Conservation (phyloP, 1,139 yeast genomes). For the Yamadazyma kanchanaburiensis region DNA sequence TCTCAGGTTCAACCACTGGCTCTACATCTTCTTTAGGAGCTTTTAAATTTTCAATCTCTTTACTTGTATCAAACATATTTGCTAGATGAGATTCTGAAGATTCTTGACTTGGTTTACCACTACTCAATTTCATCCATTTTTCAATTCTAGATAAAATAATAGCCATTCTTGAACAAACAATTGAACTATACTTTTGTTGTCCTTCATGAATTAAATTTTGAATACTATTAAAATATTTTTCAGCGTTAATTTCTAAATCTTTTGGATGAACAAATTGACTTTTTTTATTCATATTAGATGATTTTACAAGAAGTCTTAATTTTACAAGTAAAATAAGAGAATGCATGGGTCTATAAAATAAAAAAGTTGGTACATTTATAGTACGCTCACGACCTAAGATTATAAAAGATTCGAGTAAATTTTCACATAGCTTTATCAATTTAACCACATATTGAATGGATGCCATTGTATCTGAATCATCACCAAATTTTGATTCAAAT, state of each 20-base stretch:
- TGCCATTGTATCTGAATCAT: conserved; percentile 10
- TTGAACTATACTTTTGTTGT: conserved; percentile 24
- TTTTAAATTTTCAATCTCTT: conserved; percentile 43
- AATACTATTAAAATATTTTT: conserved; percentile 30
- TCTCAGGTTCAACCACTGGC: conserved; percentile 1
- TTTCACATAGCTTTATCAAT: conserved; percentile 41
- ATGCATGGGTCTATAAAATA: conserved; percentile 55
- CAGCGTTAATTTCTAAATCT: conserved; percentile 31
- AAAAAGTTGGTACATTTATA: conserved; percentile 47
- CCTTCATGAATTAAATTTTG: conserved; percentile 19
- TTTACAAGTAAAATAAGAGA: conserved; percentile 48
- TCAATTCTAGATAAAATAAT: conserved; percentile 40
- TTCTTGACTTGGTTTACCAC: conserved; percentile 7
- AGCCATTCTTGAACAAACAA: conserved; percentile 41
- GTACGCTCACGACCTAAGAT: conserved; percentile 32
- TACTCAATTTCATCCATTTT: conserved; percentile 47
- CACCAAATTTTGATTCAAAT: conserved; percentile 9
- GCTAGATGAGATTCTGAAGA: conserved; percentile 24
- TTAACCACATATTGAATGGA: conserved; percentile 36
- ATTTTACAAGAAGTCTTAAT: conserved; percentile 39
- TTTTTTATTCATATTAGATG: conserved; percentile 22
- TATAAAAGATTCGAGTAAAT: conserved; percentile 43
- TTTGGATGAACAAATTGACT: conserved; percentile 10
- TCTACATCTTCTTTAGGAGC: conserved; percentile 25
- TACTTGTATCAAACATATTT: conserved; percentile 41